Evolutionary conservation across 768 basidiomycete species (phyloP).

Genomic region (Amanita subjunquillea): DNA sequence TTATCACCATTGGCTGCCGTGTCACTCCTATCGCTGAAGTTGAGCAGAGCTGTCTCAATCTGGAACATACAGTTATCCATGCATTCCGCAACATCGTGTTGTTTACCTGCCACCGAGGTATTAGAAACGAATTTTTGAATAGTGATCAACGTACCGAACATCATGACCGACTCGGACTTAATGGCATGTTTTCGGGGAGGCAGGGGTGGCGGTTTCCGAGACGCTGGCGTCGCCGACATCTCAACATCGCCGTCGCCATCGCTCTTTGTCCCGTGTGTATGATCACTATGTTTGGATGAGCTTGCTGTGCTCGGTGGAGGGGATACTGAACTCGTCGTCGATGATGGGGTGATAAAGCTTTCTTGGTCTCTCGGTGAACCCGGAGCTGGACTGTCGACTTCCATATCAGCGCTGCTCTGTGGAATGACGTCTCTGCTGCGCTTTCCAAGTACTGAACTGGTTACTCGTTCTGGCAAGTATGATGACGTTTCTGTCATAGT

Average conservation of each 20-base stretch:
- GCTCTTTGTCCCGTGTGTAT: background rate
- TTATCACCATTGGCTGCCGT: constrained; percentile 38
- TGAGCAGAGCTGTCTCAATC: constrained; percentile 84
- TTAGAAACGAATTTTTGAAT: constrained; percentile 6
- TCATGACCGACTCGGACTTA: constrained; percentile 70
- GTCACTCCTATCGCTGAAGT: constrained; percentile 47
- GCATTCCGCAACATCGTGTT: constrained; percentile 97
- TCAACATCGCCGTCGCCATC: constrained; percentile 25
- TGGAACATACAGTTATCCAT: constrained; percentile 99
- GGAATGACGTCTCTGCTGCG: constrained; percentile 41
- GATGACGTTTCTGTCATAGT: constrained; percentile 16
- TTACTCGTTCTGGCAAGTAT: constrained; percentile 24
- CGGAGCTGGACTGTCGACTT: constrained; percentile 39
- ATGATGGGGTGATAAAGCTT: constrained; percentile 21
- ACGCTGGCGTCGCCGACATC: constrained; percentile 18
- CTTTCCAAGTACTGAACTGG: constrained; percentile 59
- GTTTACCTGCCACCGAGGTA: constrained; percentile 52
- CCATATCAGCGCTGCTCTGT: constrained; percentile 30
- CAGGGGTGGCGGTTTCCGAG: constrained; percentile 42
- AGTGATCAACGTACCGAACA: constrained; percentile 57
- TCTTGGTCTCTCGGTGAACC: constrained; percentile 26
- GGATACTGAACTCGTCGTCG: constrained; percentile 17
- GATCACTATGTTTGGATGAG: constrained; percentile 3
- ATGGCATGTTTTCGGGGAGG: constrained; percentile 42
- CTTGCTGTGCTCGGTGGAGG: constrained; percentile 12